Base-by-base conservation (phyloP, 2,329 filamentous ascomycete species). In the Penicillium sp. region DNA sequence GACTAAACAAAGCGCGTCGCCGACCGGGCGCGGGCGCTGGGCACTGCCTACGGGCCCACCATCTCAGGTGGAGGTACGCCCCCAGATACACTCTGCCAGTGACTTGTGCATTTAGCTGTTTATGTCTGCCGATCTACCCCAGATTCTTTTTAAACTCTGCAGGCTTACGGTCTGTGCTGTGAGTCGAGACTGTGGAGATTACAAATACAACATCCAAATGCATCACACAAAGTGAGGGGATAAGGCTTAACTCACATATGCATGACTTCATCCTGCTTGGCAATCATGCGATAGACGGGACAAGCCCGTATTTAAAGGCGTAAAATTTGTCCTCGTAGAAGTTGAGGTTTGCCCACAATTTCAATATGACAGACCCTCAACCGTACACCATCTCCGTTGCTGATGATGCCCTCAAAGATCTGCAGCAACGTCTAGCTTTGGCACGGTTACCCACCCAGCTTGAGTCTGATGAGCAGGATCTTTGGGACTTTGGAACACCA, bases 401-500 rank as follows among this genome's bases (percentile, higher is more conserved):
- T 3, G 50, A 61, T 22, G 48, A 58, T 10, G 43, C 11, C 7
- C 56, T 65, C 4, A 32, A 59, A 18, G 51, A 62, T 21, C 59
- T 65, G 13, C 49, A 58, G 31, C 59, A 62, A 29, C 62, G 62
- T 13, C 52, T 65, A 21, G 44, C 56, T n/a, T 39, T 51, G 18
- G 52, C 59, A 10, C 61, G 54, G 21, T 54, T 59, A 10, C 34
- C 61, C 13, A 56, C 51, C 3, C 62, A 65, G 32, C 46, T 64
- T 3, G 58, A 62, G 40, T 61, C 59, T 3, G 5, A 55, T 3
- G 52, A 59, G 7, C 53, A 64, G 22, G 54, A 62, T 45, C 31
- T 41, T 1, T 64, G 62, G 62, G 54, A 62, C 8, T 58, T 61
- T 38, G 62, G 62, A 6, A 56, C 58, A 5, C 62, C 62, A 2